Evolutionary conservation across 228 moss, liverwort and hornwort species (phyloP), one percentile per base, ranked within the genome.

Genomic region (Sphagnum magellanicum): DNA sequence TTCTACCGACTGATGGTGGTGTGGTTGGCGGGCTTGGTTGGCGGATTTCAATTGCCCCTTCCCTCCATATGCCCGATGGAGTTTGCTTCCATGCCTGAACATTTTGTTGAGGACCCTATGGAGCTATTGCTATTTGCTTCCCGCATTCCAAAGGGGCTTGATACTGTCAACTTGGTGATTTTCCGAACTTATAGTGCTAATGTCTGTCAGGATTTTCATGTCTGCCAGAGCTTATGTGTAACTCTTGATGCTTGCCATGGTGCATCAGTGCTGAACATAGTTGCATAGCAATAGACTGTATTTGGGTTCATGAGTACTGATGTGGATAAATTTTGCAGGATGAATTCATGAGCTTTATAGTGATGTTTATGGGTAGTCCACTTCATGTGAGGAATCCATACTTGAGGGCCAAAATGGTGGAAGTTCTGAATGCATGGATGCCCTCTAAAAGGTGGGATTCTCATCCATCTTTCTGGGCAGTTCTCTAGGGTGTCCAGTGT

Each of bases 341-440:
- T 75, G 91, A 98, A 73, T 98, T 91, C 59, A 98, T 98, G 97
- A 93, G 93, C 81, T 98, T 98, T 71, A 93, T 98, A 70, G 93
- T 98, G 16, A 98, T 98, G 93, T 93, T 98, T 72, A 93, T 98
- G 97, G 97, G 93, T 63, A 98, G 97, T 72, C 97, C 97, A 5
- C 87, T 90, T 66, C 90, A 98, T 81, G 90, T 98, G 9, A 93
- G 89, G 70, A 93, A 98, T 79, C 97, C 97, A 16, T 98, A 98
- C 73, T 71, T 98, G 49, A 83, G 97, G 74, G 97, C 93, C 61
- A 98, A 98, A 80, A 93, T 98, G 97, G 97, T 98, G 75, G 97
- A 98, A 84, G 97, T 98, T n/a, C 78, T 98, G 74, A 98, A 73
- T 73, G 77, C 76, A 17, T 98, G 97, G 97, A 87, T 98, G 81